Base-by-base conservation (phyloP, 352 stramenopile species). In the Nothophytophthora sp. region DNA sequence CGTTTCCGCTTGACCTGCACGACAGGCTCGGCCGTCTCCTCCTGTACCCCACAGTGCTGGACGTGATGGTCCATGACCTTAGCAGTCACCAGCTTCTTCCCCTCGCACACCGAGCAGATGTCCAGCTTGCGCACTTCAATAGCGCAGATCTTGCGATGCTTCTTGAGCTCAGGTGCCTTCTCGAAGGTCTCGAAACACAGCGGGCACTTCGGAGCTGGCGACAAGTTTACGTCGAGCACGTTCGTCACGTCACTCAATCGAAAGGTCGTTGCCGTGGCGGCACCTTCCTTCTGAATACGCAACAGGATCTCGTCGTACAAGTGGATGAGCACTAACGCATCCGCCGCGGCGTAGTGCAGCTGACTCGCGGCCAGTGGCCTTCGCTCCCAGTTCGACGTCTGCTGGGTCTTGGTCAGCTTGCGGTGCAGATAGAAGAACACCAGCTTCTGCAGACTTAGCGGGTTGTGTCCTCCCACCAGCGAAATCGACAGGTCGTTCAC, bases 371-470 rank as follows among this genome's bases (percentile, higher is more conserved):
- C 67, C 2, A 92, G 66, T 12, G 81, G 81, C 10, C 81, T 73
- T 8, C 81, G 63, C 38, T 81, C 81, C 81, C 81, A 92, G 50
- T 92, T 90, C 16, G 81, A 92, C 20, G 60, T 83, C 60, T 92
- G 81, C 70, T 90, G 81, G 15, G 79, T 90, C 61, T 90, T 90
- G 5, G 74, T 73, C 12, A 92, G 64, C 25, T 77, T 80, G 22
- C 64, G 70, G 38, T 86, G 61, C 35, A 92, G 61, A 45, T 88
- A 92, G 29, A 87, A 70, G 45, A 73, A 88, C 23, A 86, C 79
- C 5, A 90, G 63, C 42, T 92, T 92, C 57, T 92, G 78, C 13
- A 92, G 58, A 60, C 81, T 90, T 3, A 92, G 59, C 20, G 64
- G 67, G 29, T 78, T 65, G 55, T 87, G 76, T 4, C 56, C 52